Evolutionary conservation across 2,329 filamentous ascomycete species (phyloP), one percentile per base, ranked within the genome.

Genomic region (Tolypocladium ovalisporum): DNA sequence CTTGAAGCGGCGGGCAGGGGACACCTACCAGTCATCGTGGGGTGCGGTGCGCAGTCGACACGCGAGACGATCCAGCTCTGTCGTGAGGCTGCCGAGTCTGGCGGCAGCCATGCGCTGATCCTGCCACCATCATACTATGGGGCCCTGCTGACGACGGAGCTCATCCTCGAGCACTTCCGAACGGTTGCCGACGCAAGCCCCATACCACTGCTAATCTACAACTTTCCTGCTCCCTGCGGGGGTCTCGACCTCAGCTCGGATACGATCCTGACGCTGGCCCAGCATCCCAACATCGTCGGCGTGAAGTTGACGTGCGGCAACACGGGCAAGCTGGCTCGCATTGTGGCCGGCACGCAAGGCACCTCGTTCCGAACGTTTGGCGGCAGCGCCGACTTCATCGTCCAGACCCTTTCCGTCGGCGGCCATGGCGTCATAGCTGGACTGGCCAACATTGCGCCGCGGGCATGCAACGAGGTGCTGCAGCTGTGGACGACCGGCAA

Each of bases 381-480:
- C 47, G 88, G 88, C 57, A 87, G 83, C 54, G 86, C 86, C 55
- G 87, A 91, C 72, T 90, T 90, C 70, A 86, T 84, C 15, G 71
- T 90, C 15, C 87, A 89, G 69, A 85, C 84, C 1, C 71, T 89
- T 42, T 77, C 87, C 49, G 86, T 83, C 4, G 88, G 87, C 29
- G 87, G 85, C 3, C 82, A 86, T 58, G 88, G 88, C 37, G 81
- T 88, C 65, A 87, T 91, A 61, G 84, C 83, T 17, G 88, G 87
- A 15, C 76, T 87, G 56, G 88, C 81, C 35, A 91, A 92, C 69
- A 75, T 91, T 51, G 79, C 84, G 2, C 88, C 86, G 10, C 80
- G 81, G 65, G 75, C 85, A 4, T 87, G 86, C 69, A 78, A 85
- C 32, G 74, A 82, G 65, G 73, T 89, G 19, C 70, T 84, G 56